A percentile compares a stretch with the other conserved stretches of the same genome.
These are phyloP conservation scores for Neonothopanus nambi DNA, from an alignment of 1,284 basidiomycete species.

Conservation along the genomic window DNA sequence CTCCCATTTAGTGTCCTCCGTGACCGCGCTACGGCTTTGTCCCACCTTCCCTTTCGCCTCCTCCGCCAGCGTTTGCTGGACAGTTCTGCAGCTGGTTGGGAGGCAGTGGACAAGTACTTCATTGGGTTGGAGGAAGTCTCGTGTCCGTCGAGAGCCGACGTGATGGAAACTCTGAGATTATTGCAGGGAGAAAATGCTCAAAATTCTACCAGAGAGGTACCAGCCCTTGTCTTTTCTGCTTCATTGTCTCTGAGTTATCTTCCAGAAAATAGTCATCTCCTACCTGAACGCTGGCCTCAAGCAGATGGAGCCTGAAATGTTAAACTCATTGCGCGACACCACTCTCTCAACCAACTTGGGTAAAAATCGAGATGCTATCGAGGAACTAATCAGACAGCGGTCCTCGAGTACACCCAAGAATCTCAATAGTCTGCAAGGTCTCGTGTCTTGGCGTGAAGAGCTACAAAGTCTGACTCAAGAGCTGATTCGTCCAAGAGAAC, in stretches of 20 bases:
- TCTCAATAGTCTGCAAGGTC: background rate
- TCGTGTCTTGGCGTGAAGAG: constrained; percentile 28
- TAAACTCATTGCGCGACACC: background rate
- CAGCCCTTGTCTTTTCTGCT: too few species aligned
- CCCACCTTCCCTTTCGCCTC: constrained; percentile 30
- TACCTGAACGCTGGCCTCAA: background rate
- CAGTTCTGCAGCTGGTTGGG: constrained; percentile 23
- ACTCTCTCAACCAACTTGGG: background rate
- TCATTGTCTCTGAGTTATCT: background rate
- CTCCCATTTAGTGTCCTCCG: constrained; percentile 7
- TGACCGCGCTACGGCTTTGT: constrained; percentile 4
- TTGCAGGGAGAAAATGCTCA: constrained; percentile 21
- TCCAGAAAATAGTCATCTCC: background rate
- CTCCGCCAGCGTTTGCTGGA: constrained; percentile 32
- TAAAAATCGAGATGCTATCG: background rate
- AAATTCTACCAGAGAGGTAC: background rate
- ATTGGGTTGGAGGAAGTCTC: constrained; percentile 13
- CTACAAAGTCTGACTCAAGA: constrained; percentile 33
- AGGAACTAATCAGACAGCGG: background rate
- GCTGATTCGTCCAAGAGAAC: constrained; percentile 41
- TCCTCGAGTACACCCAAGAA: background rate
- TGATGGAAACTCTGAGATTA: constrained; percentile 24
- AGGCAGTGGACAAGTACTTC: constrained; percentile 24
- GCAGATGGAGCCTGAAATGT: background rate
- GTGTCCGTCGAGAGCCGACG: constrained; percentile 14